Base-by-base conservation (phyloP, 345 rosid genomes). In the Hibiscus mutabilis region DNA sequence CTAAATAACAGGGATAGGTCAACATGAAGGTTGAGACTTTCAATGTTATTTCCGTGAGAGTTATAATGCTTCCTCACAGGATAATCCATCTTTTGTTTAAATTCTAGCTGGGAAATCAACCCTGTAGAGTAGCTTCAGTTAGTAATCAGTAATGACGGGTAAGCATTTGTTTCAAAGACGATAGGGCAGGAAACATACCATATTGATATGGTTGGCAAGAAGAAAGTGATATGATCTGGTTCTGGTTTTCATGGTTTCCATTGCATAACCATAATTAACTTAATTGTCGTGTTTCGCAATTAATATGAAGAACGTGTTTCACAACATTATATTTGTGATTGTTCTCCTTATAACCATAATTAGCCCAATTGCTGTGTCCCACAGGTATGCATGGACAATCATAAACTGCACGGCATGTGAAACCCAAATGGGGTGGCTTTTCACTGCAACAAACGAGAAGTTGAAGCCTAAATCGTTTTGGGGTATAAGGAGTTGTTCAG, bases 321-420 rank as follows among this genome's bases (percentile, higher is more conserved):
- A 40, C 19, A 29, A 25, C 18, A 25, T 13, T 31, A 57, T 56
- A 18, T 10, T 18, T 69, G 37, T 24, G 62, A 40, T 10, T 40
- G 40, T 40, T 59, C 25, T 35, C 2, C 3, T n/a, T 53, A n/a
- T 46, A 29, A 55, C 21, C 31, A 24, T 61, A 47, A 60, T 64
- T 57, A 31, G 24, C 29, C 62, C 46, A 22, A 57, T 14, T n/a
- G 56, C 49, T 29, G 60, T 21, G 65, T 61, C 56, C 57, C 70
- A 63, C 87, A 95, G 99, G 76, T 95, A 92, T 75, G 98, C 96
- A 16, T 95, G 99, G 97, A 89, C 97, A 40, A 68, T 86, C 47
- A 82, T 86, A 60, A 78, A 74, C 21, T 89, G 96, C 67, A 74
- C 80, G 5, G 69, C 73, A 9, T 92, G 97, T 42, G 89, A 85